A percentile compares a stretch with the other conserved stretches of the same genome.
Evolutionary conservation across 306 rosid genomes (phyloP).

Genomic region (Cucurbita moschata): DNA sequence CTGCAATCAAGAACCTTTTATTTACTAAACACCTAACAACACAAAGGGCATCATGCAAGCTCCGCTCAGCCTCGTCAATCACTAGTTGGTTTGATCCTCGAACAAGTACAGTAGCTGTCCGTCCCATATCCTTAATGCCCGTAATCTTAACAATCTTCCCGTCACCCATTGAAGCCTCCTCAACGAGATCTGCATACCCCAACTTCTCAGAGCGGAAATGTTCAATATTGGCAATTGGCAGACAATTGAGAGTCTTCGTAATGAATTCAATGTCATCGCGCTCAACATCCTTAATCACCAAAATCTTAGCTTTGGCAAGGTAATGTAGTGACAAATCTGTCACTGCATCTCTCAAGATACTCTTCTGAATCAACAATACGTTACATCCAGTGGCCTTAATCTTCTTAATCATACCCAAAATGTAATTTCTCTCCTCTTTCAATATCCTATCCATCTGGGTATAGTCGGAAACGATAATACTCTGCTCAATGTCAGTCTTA

Average conservation of each 20-base stretch:
- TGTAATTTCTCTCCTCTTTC: constrained; percentile 88
- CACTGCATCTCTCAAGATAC: constrained; percentile 85
- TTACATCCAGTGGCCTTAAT: constrained; percentile 81
- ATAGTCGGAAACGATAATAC: constrained; percentile 80
- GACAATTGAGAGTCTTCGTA: constrained; percentile 80
- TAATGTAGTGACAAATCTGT: constrained; percentile 89
- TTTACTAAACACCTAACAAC: constrained; percentile 88
- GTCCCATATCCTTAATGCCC: constrained; percentile 91
- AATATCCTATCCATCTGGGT: constrained; percentile 95
- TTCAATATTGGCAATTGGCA: constrained; percentile 86
- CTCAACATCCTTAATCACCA: constrained; percentile 94
- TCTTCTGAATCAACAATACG: constrained; percentile 88
- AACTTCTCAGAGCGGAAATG: constrained; percentile 83
- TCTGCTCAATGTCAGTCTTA: constrained; percentile 86
- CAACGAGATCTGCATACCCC: constrained; percentile 85
- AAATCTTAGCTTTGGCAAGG: constrained; percentile 85
- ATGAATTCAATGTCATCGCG: constrained; percentile 93
- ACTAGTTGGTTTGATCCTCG: constrained; percentile 85
- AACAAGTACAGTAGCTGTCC: constrained; percentile 74
- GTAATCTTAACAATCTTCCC: constrained; percentile 86
- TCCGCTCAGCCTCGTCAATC: constrained; percentile 86
- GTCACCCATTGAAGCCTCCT: constrained; percentile 81
- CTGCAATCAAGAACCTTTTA: constrained; percentile 84
- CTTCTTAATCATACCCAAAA: constrained; percentile 91
- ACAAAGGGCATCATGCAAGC: constrained; percentile 93